A percentile compares a stretch with the other conserved stretches of the same genome.
These are phyloP conservation scores for Cyclocybe aegerita DNA, from an alignment of 768 basidiomycete species.

Conservation along the genomic window DNA sequence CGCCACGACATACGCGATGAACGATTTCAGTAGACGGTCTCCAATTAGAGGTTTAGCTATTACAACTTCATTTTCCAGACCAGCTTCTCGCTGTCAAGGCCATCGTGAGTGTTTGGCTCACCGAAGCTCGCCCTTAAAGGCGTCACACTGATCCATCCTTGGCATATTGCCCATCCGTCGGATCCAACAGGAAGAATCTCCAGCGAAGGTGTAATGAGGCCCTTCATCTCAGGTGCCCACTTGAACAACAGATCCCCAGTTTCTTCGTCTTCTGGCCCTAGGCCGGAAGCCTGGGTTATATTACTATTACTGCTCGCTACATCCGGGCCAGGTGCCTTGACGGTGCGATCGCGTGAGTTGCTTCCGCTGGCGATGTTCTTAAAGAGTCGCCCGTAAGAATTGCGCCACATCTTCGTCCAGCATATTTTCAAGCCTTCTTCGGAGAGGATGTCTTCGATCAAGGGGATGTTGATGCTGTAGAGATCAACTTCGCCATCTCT, in stretches of 20 bases:
- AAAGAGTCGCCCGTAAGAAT: slow-evolving; percentile 82
- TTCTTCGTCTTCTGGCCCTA: slow-evolving; percentile 14
- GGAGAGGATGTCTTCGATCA: slow-evolving; percentile 63
- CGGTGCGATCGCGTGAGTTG: slow-evolving; percentile 18
- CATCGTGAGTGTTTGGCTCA: slow-evolving; percentile 43
- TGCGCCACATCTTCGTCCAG: slow-evolving; percentile 88
- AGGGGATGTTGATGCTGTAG: slow-evolving; percentile 86
- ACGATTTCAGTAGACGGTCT: neutral
- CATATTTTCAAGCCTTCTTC: slow-evolving; percentile 63
- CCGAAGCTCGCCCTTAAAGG: slow-evolving; percentile 76
- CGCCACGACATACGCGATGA: neutral
- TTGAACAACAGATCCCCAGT: slow-evolving; percentile 59
- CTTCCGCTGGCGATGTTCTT: slow-evolving; percentile 36
- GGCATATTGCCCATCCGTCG: slow-evolving; percentile 78
- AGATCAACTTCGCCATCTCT: slow-evolving; percentile 71
- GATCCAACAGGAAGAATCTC: slow-evolving; percentile 70
- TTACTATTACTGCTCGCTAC: slow-evolving; percentile 25
- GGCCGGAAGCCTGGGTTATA: slow-evolving; percentile 9
- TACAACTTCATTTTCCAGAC: slow-evolving; percentile 63
- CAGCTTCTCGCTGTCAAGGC: slow-evolving; percentile 36
- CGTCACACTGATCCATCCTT: slow-evolving; percentile 74
- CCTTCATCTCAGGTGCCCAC: slow-evolving; percentile 69
- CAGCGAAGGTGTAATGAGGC: slow-evolving; percentile 59
- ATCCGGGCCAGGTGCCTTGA: slow-evolving; percentile 45
- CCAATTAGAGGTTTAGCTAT: neutral